Base-by-base conservation (phyloP, 352 stramenopile genomes). In the Phytophthora syringae region DNA sequence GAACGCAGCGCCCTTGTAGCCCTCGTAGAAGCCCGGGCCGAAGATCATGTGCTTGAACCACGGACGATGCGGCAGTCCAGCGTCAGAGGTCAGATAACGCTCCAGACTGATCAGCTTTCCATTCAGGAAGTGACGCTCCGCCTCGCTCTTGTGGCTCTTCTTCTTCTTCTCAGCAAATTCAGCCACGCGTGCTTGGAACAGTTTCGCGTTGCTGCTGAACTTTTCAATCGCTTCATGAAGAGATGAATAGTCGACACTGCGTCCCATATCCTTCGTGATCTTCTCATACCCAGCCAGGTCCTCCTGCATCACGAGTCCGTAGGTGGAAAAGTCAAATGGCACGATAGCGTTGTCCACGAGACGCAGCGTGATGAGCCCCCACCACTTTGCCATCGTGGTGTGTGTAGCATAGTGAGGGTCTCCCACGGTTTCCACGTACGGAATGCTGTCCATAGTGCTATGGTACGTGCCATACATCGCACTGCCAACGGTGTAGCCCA, bases 391-490 rank as follows among this genome's bases (percentile, higher is more conserved):
- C 47, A 76, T 73, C 42, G 72, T 77, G 7, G 61, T 60, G 57
- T 92, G 78, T 7, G 76, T 79, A 20, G 54, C 62, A 60, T 83
- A 92, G 28, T 73, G 52, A 47, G 85, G 83, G 49, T 93, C 85
- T 3, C 64, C 83, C 16, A 80, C 50, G 12, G 45, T 84, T 34
- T 92, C 79, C 47, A 89, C 67, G 64, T 86, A 96, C 55, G 67
- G 73, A 49, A 94, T 74, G 37, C 73, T 92, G 73, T 97, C 88
- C 75, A 94, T 96, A 25, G 89, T 84, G 50, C 72, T 90, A 67
- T 97, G 89, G 67, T 97, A 94, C 13, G 76, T 68, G 24, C 87
- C 87, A 71, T 95, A 94, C 1, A 57, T 55, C 0, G 49, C 67
- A 3, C 58, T 44, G 7, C 39, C 67, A 16, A 68, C 20, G 13